These are phyloP conservation scores for Bimuria novae-zelandiae DNA, from an alignment of 2,329 filamentous ascomycete genomes.

Conservation along the genomic window DNA sequence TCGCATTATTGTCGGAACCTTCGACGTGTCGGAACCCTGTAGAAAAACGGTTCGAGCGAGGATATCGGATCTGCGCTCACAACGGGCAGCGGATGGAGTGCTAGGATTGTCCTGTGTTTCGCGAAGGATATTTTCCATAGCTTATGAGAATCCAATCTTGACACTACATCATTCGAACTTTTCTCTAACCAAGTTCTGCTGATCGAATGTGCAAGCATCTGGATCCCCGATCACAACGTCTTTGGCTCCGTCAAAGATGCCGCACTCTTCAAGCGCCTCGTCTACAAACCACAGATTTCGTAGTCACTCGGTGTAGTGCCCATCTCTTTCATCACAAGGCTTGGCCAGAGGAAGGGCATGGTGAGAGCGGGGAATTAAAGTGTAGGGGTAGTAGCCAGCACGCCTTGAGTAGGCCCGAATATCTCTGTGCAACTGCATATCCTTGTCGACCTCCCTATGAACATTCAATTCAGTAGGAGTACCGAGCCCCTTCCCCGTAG, in stretches of 20 bases:
- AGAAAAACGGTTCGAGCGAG: conserved; percentile 2
- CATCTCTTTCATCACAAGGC: conserved; percentile 28
- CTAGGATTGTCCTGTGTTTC: background rate
- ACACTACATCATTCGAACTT: conserved; percentile 3
- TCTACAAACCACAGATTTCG: conserved; percentile 29
- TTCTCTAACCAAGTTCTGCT: conserved; percentile 11
- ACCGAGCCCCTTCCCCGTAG: no score
- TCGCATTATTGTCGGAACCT: conserved; percentile 6
- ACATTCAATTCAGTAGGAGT: no score
- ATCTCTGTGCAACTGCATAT: no score
- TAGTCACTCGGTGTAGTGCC: conserved; percentile 19
- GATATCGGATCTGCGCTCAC: background rate
- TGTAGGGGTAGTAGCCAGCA: no score
- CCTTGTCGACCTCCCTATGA: no score
- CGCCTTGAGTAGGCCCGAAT: no score
- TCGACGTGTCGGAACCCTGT: conserved; percentile 1
- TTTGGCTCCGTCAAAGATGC: conserved; percentile 27
- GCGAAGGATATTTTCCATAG: background rate
- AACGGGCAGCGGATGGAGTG: background rate
- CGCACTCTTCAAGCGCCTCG: conserved; percentile 27
- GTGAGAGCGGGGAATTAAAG: conserved; percentile 21
- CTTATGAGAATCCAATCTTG: conserved; percentile 1
- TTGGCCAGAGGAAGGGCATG: conserved; percentile 18
- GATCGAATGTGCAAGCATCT: conserved; percentile 30
- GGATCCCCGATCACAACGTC: conserved; percentile 28